Conservation (phyloP, 306 rosid genomes). For the Cucurbita moschata region DNA sequence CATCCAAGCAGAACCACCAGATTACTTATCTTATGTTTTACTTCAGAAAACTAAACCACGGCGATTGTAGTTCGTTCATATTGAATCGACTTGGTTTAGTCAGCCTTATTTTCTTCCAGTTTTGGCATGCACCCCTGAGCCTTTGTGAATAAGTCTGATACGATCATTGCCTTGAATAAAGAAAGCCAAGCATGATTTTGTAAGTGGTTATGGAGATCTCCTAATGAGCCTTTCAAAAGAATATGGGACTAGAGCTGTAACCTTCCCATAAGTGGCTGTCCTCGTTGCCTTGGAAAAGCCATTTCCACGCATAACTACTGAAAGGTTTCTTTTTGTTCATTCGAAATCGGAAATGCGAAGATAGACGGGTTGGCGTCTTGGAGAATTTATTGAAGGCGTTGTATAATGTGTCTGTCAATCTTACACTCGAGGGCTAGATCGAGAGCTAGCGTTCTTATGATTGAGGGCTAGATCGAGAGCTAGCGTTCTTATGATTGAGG, state of each 20-base stretch:
- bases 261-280: not conserved
- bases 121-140: not conserved
- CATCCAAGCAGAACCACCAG: not conserved
- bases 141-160: not conserved
- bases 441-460: too few species aligned
- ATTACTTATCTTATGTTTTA: not conserved
- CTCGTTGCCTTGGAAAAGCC: not conserved
- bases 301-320: not conserved
- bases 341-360: not conserved
- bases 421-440: too few species aligned
- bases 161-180: not conserved
- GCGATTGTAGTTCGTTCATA: not conserved
- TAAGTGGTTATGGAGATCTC: not conserved
- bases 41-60: not conserved
- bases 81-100: not conserved
- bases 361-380: not conserved
- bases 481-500: too few species aligned
- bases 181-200: not conserved
- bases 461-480: too few species aligned
- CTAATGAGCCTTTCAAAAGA: not conserved
- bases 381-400: too few species aligned
- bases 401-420: too few species aligned
- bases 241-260: not conserved
- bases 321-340: not conserved
- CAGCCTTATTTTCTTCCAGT: not conserved